These are phyloP conservation scores for Podila epigama DNA, from an alignment of 192 early-diverging fungal genomes.

Conservation along the genomic window DNA sequence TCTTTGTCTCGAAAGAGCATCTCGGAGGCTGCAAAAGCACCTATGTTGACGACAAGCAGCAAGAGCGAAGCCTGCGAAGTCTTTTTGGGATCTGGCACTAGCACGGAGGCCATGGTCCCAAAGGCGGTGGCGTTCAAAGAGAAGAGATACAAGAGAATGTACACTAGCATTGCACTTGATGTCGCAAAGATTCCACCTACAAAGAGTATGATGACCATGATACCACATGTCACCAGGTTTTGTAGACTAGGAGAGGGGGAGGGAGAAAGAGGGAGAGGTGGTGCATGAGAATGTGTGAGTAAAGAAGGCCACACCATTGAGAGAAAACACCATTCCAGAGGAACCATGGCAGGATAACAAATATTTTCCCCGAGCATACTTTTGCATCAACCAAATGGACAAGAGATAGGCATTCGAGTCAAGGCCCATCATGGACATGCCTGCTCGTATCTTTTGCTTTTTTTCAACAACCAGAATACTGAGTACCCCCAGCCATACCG, in stretches of 20 bases:
- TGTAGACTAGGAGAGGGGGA: constrained; percentile 21
- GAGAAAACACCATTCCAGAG: too few species aligned
- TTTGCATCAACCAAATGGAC: constrained; percentile 45
- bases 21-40: constrained; percentile 26
- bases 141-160: constrained; percentile 44
- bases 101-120: constrained; percentile 34
- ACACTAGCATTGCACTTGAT: constrained; percentile 34
- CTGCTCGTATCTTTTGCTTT: constrained; percentile 28
- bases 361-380: constrained; percentile 5
- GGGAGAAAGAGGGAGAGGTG: not conserved
- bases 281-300: not conserved
- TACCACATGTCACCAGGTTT: constrained; percentile 28
- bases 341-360: not conserved
- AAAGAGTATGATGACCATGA: constrained; percentile 45
- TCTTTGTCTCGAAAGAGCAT: constrained; percentile 24
- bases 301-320: not conserved
- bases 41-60: constrained; percentile 21
- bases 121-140: constrained; percentile 37
- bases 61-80: constrained; percentile 20
- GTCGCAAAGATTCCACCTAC: constrained; percentile 36
- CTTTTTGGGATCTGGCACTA: constrained; percentile 45
- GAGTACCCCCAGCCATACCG: constrained; percentile 45
- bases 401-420: constrained; percentile 18
- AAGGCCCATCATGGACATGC: constrained; percentile 48
- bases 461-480: constrained; percentile 45